phyloP scores from a whole-genome alignment of 352 stramenopile genomes.

The Phytophthora megakarya region DNA sequence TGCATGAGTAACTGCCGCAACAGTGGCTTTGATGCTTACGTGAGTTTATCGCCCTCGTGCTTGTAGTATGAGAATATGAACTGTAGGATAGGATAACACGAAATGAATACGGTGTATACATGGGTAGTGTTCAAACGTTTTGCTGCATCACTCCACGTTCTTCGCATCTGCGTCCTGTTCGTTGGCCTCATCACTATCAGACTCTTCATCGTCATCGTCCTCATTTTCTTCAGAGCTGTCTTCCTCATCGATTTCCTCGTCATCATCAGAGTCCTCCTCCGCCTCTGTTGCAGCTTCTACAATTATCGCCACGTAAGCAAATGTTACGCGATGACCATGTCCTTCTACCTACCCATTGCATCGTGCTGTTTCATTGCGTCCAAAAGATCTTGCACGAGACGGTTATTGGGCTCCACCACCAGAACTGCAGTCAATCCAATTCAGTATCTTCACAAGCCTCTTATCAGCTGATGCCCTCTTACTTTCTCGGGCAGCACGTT shows the following conservation, averaged over 20 bases:
- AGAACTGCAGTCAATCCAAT: conserved; percentile 46
- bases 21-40: conserved; percentile 22
- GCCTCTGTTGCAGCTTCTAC: conserved; percentile 33
- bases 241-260: conserved; percentile 28
- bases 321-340: not conserved
- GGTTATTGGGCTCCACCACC: conserved; percentile 59
- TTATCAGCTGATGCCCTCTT: not conserved
- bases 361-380: conserved; percentile 65
- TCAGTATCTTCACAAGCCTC: not conserved
- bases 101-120: not conserved
- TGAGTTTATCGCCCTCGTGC: not conserved
- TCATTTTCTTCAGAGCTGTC: conserved; percentile 17
- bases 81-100: conserved; percentile 33
- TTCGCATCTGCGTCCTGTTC: conserved; percentile 35
- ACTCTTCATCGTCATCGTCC: conserved; percentile 24
- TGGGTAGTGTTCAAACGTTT: conserved; percentile 14
- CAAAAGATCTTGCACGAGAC: conserved; percentile 68
- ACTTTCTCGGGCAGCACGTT: conserved; percentile 58
- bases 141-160: conserved; percentile 20
- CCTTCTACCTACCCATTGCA: conserved; percentile 39
- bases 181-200: conserved; percentile 26
- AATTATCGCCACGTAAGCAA: not conserved
- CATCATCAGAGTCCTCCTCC: conserved; percentile 35
- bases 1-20: conserved; percentile 20
- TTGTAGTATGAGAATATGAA: conserved; percentile 19